phyloP scores from a whole-genome alignment of 2,329 filamentous ascomycete genomes.

The Stromatinia cepivora region DNA sequence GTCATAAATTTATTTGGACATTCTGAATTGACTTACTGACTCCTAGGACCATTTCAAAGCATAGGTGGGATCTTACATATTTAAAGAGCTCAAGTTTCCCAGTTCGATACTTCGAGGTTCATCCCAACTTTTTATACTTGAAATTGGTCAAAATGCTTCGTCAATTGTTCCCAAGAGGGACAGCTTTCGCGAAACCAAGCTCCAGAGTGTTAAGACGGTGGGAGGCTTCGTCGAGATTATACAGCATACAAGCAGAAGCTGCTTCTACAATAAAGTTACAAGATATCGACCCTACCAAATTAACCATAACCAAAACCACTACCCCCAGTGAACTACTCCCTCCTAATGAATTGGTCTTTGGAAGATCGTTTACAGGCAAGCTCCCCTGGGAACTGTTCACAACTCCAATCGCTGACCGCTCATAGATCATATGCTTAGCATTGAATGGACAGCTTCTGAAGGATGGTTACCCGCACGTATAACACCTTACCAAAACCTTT shows the following conservation, averaged over 20 bases:
- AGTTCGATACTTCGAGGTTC: background rate
- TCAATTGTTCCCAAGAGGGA: constrained; percentile 47
- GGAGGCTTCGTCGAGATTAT: constrained; percentile 44
- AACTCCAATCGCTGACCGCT: constrained; percentile 18
- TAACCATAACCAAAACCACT: constrained; percentile 71
- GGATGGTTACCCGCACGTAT: constrained; percentile 78
- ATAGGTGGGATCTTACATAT: constrained; percentile 9
- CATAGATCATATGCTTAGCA: constrained; percentile 93
- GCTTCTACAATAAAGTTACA: constrained; percentile 50
- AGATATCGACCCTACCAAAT: constrained; percentile 74
- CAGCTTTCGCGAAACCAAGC: constrained; percentile 41
- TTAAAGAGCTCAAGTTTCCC: background rate
- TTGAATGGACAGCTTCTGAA: constrained; percentile 84
- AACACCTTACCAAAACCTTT: constrained; percentile 93
- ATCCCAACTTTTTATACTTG: constrained; percentile 2
- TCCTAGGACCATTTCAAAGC: background rate
- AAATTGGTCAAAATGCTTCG: constrained; percentile 48
- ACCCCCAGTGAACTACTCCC: constrained; percentile 73
- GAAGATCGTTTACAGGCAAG: constrained; percentile 83
- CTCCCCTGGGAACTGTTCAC: constrained; percentile 13
- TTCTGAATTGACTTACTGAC: background rate
- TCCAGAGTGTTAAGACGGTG: constrained; percentile 42
- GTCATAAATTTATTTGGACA: constrained; percentile 14
- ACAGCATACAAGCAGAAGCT: constrained; percentile 50
- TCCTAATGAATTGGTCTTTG: constrained; percentile 84